These are phyloP conservation scores for Coprinopsis marcescibilis DNA, from an alignment of 768 basidiomycete species.

Conservation along the genomic window DNA sequence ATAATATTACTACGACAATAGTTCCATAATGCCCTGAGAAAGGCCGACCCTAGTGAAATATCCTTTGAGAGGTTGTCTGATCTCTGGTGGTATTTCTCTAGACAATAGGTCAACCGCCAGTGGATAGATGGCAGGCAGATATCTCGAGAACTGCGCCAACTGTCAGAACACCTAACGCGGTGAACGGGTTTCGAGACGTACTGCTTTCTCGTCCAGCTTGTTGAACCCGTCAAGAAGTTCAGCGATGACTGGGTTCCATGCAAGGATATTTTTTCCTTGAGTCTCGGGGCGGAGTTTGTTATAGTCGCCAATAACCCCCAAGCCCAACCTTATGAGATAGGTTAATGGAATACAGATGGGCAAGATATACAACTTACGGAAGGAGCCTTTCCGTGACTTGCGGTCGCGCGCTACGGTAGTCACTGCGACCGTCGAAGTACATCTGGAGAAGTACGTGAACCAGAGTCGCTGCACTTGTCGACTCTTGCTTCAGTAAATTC, in stretches of 20 bases:
- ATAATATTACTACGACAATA: conserved; percentile 33
- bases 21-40: conserved; percentile 65
- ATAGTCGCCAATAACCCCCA: conserved; percentile 88
- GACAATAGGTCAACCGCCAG: conserved; percentile 79
- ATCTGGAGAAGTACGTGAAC: conserved; percentile 89
- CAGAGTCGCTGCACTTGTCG: conserved; percentile 90
- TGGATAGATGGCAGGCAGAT: conserved; percentile 88
- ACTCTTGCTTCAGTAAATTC: conserved; percentile 96
- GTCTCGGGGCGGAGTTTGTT: conserved; percentile 84
- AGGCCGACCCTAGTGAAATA: conserved; percentile 80
- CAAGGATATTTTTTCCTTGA: conserved; percentile 90
- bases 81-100: conserved; percentile 77
- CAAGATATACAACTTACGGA: conserved; percentile 43
- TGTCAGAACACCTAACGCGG: neutral
- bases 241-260: conserved; percentile 99
- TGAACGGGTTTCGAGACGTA: conserved; percentile 35
- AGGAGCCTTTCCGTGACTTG: conserved; percentile 72
- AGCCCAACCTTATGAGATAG: conserved; percentile 55
- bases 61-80: conserved; percentile 71
- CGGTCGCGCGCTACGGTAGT: conserved; percentile 77
- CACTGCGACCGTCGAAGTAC: conserved; percentile 88
- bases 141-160: conserved; percentile 69
- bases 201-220: conserved; percentile 85
- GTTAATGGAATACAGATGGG: conserved; percentile 7
- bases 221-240: conserved; percentile 90